These are phyloP conservation scores for Xylona heveae DNA, from an alignment of 495 filamentous ascomycete species.

Conservation along the genomic window DNA sequence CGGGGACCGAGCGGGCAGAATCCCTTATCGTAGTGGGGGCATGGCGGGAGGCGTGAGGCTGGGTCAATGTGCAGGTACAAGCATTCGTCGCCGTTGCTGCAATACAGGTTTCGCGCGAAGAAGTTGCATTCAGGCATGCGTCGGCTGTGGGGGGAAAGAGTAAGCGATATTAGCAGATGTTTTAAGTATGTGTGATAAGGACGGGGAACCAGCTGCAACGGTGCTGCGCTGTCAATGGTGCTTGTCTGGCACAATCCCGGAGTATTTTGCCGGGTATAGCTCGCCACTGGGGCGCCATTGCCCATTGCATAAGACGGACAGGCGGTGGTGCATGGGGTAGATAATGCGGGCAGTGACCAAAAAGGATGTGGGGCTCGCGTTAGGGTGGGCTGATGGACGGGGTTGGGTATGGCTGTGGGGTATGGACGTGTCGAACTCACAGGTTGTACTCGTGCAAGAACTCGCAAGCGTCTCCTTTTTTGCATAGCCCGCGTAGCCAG, in stretches of 20 bases:
- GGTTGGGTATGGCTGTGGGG: too few species aligned
- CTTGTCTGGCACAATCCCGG: too few species aligned
- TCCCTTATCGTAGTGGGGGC: constrained; percentile 86
- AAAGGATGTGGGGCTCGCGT: too few species aligned
- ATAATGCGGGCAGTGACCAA: too few species aligned
- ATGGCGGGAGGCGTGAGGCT: constrained; percentile 55
- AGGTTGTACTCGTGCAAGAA: constrained; percentile 98
- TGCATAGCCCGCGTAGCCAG: constrained; percentile 92
- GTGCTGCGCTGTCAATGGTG: too few species aligned
- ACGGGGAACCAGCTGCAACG: neutral
- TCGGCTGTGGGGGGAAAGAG: constrained; percentile 22
- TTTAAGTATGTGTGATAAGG: neutral
- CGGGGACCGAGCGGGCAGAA: constrained; percentile 79
- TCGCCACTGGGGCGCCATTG: too few species aligned
- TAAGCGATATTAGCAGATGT: neutral
- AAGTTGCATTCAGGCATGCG: constrained; percentile 96
- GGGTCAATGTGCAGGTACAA: constrained; percentile 89
- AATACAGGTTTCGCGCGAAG: constrained; percentile 74
- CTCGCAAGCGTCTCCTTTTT: constrained; percentile 88
- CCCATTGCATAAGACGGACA: too few species aligned
- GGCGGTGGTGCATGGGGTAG: too few species aligned
- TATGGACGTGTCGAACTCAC: constrained; percentile 6
- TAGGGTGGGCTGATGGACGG: too few species aligned
- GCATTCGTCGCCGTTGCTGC: constrained; percentile 90
- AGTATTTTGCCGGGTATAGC: too few species aligned